phyloP scores from a whole-genome alignment of 495 filamentous ascomycete genomes.

The Hypomontagnella monticulosa region DNA sequence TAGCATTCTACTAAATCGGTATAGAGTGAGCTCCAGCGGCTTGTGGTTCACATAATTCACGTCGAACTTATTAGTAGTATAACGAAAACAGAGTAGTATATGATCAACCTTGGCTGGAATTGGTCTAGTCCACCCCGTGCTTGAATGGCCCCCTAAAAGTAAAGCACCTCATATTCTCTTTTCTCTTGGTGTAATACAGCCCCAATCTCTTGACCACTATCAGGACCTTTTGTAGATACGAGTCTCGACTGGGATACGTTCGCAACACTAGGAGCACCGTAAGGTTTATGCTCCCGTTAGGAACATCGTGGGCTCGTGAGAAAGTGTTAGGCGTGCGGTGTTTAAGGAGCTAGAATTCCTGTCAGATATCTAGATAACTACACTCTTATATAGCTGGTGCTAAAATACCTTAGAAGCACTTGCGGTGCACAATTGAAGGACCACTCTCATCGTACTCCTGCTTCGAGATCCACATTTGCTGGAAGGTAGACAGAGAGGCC shows the following conservation, averaged over 20 bases:
- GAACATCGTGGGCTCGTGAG: conserved; percentile 49
- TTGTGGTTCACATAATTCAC: conserved; percentile 40
- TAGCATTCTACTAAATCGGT: conserved; percentile 28
- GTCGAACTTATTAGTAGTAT: conserved; percentile 36
- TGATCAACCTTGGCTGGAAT: conserved; percentile 60
- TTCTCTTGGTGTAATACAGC: conserved; percentile 55
- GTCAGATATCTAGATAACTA: not conserved
- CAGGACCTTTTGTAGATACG: conserved; percentile 62
- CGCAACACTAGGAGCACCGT: conserved; percentile 51
- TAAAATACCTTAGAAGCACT: conserved; percentile 94
- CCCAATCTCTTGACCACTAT: conserved; percentile 56
- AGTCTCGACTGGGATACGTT: conserved; percentile 58
- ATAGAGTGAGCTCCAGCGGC: conserved; percentile 12
- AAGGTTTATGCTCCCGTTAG: conserved; percentile 47
- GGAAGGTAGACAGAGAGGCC: conserved; percentile 99
- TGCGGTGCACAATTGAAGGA: conserved; percentile 99
- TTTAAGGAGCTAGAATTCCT: conserved; percentile 10
- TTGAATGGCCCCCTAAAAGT: conserved; percentile 55
- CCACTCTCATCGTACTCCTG: conserved; percentile 99
- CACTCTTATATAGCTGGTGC: not conserved
- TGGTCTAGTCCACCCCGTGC: conserved; percentile 54
- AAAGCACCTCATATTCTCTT: conserved; percentile 53
- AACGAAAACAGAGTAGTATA: conserved; percentile 52
- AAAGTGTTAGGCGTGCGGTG: conserved; percentile 31
- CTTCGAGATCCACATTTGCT: conserved; percentile 99